Evolutionary conservation across 495 filamentous ascomycete species (phyloP), one percentile per base, ranked within the genome.

Genomic region (Hyaloscypha bicolor): DNA sequence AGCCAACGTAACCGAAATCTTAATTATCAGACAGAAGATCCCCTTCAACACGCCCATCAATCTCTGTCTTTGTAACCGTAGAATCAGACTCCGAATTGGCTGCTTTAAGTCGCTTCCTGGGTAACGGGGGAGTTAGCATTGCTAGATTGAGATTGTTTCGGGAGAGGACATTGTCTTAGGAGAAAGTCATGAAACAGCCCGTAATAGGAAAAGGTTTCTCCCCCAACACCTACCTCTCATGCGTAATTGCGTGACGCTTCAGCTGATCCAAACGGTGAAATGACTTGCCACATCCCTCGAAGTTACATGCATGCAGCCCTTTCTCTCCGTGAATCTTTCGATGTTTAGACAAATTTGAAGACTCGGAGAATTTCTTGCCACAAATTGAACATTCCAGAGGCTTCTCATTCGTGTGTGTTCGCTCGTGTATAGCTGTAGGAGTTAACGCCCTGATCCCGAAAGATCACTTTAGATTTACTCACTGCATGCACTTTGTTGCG

Each of bases 231-330:
- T 25, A 25, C 25, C n/a, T n/a, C 22, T 42, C 52, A 68, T 68
- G 65, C 16, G 57, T 60, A 12, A 51, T 21, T 35, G 14, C 9
- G 71, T 85, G 80, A 16, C 79, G 71, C 6, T 80, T 76, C n/a
- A 85, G 77, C 70, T 84, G 85, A 75, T 86, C 86, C 63, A 82
- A 77, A 8, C 86, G 77, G 66, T 83, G 80, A 55, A 88, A 89
- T n/a, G 79, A 74, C 65, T 81, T 83, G 19, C 75, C 74, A 60
- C 86, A 89, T 31, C 79, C 80, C 9, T 74, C 69, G 22, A 79
- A 75, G 0, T 72, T 68, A 60, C 86, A 88, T 8, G 68, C 75
- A 67, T 83, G 82, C 14, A 77, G 74, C n/a, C 80, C 83, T 60
- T 79, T 76, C 69, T 82, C 74, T 39, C 83, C 82, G 64, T 84